Conservation (phyloP, 225 moss, liverwort and hornwort genomes). For the Sphagnum contortum region DNA sequence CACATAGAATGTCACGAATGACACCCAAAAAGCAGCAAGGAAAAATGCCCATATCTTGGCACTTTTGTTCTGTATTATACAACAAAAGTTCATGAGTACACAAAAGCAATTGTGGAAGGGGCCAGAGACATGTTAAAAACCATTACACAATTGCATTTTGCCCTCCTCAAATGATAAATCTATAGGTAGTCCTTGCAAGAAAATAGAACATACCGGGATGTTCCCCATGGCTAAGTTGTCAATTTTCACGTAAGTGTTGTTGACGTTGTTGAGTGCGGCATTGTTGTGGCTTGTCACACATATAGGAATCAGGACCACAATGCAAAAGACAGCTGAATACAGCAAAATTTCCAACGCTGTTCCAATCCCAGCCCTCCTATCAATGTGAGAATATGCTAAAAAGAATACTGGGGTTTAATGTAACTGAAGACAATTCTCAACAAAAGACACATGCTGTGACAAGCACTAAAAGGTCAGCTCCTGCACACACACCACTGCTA, state of each 20-base stretch:
- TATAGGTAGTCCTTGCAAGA: too few species aligned
- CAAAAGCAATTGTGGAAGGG: neutral
- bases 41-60: constrained; percentile 65
- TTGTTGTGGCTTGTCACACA: constrained; percentile 40
- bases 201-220: constrained; percentile 29
- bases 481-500: too few species aligned
- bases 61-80: constrained; percentile 36
- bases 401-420: too few species aligned
- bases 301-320: constrained; percentile 56
- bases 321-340: constrained; percentile 32
- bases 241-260: constrained; percentile 14
- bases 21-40: constrained; percentile 47
- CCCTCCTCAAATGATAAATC: too few species aligned
- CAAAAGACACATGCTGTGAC: too few species aligned
- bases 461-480: too few species aligned
- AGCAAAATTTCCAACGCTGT: constrained; percentile 61
- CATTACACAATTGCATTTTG: too few species aligned
- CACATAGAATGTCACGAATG: constrained; percentile 60
- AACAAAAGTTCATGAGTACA: neutral
- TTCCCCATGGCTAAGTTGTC: constrained; percentile 77
- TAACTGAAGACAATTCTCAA: too few species aligned
- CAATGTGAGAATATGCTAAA: too few species aligned
- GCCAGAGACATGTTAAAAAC: neutral
- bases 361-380: neutral
- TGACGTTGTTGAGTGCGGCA: neutral